Conservation (phyloP, 2,329 filamentous ascomycete species). For the Clarireedia monteithiana region DNA sequence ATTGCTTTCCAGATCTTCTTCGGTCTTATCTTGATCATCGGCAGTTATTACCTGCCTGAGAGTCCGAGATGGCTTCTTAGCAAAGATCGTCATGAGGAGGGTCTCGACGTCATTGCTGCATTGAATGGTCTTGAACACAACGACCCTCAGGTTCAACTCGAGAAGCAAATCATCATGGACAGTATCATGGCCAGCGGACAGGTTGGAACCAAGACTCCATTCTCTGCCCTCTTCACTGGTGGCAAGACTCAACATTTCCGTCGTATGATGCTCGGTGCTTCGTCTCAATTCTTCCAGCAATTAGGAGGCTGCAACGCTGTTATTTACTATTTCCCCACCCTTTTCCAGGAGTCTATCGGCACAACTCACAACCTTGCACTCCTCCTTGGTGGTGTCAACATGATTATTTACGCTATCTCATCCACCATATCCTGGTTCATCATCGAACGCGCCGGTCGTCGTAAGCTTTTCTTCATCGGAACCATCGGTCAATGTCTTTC, state of each 20-base stretch:
- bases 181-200: conserved; percentile 32
- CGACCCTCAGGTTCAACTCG: conserved; percentile 32
- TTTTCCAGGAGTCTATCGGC: conserved; percentile 42
- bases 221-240: conserved; percentile 40
- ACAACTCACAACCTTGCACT: conserved; percentile 41
- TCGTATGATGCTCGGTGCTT: conserved; percentile 42
- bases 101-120: conserved; percentile 94
- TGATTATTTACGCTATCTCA: conserved; percentile 47
- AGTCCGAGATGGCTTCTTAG: conserved; percentile 94
- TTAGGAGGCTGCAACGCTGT: conserved; percentile 37
- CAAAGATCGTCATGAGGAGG: conserved; percentile 94
- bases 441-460: conserved; percentile 54
- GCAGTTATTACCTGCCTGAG: conserved; percentile 88
- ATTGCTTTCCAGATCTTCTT: conserved; percentile 88
- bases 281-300: conserved; percentile 47
- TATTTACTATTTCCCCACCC: conserved; percentile 42
- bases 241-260: conserved; percentile 48
- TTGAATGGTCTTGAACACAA: conserved; percentile 62
- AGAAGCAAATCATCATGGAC: conserved; percentile 29
- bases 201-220: conserved; percentile 24
- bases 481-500: conserved; percentile 54
- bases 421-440: conserved; percentile 44
- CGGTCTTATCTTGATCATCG: conserved; percentile 73
- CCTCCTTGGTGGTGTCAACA: conserved; percentile 47
- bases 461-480: conserved; percentile 66